A percentile compares a stretch with the other conserved stretches of the same genome.
phyloP scores from a whole-genome alignment of 208 protist species.

The Strigomonas culicis region DNA sequence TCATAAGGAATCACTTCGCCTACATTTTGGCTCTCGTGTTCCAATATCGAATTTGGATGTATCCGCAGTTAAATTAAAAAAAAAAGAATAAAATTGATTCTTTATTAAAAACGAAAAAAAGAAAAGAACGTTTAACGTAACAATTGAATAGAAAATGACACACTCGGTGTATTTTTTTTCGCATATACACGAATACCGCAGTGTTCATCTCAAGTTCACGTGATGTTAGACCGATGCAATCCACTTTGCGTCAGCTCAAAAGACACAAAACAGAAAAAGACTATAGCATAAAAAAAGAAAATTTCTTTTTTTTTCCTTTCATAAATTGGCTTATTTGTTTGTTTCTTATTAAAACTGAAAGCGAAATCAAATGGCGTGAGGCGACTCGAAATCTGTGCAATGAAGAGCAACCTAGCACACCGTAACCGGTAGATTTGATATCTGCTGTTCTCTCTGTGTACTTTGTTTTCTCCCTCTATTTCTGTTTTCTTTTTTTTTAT shows the following conservation, averaged over 20 bases:
- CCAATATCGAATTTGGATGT: neutral
- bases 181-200: neutral
- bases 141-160: neutral
- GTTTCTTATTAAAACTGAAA: constrained; percentile 5
- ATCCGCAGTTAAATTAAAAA: neutral
- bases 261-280: neutral
- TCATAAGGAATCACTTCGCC: too few relatives aligned
- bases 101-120: neutral
- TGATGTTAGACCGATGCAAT: too few relatives aligned
- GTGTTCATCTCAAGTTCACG: too few relatives aligned
- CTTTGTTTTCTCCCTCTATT: constrained; percentile 8
- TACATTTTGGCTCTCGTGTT: constrained; percentile 14
- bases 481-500: constrained; percentile 4
- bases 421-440: constrained; percentile 7
- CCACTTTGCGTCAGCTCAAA: neutral
- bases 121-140: neutral
- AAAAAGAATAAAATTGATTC: constrained; percentile 1
- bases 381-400: neutral
- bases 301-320: constrained; percentile 2
- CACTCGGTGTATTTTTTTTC: neutral
- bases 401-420: constrained; percentile 4
- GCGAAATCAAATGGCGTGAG: too few relatives aligned
- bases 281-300: constrained; percentile 3
- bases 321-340: constrained; percentile 5
- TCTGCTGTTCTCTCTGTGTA: constrained; percentile 15